Conservation (phyloP, 108 stramenopile species). For the Nannochloropsis granulata region DNA sequence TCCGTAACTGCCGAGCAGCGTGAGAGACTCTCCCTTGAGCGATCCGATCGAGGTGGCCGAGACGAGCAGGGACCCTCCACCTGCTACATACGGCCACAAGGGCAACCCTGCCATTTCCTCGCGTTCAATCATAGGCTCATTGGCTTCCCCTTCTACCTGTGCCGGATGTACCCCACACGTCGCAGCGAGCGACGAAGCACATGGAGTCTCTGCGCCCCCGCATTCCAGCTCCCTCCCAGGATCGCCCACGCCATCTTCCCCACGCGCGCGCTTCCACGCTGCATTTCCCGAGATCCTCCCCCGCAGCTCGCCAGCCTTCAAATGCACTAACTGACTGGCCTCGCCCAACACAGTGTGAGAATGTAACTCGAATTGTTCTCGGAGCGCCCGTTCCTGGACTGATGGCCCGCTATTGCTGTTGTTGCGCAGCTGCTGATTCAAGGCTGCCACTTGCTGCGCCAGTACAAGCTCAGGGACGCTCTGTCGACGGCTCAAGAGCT, state of each 20-base stretch:
- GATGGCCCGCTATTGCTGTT: not conserved
- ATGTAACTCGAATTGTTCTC: not conserved
- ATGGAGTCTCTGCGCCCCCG: not conserved
- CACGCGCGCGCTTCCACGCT: constrained; percentile 2
- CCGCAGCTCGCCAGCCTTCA: not conserved
- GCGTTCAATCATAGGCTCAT: not conserved
- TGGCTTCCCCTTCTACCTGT: not conserved
- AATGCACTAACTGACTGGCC: not conserved
- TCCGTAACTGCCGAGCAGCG: not conserved
- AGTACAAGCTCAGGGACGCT: not conserved
- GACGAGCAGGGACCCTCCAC: not conserved
- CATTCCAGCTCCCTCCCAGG: not conserved
- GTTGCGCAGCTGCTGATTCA: not conserved
- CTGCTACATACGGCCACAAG: not conserved
- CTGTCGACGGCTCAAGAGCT: not conserved
- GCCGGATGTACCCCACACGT: not conserved
- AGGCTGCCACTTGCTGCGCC: not conserved
- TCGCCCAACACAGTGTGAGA: not conserved
- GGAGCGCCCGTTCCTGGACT: not conserved
- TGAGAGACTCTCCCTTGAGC: not conserved
- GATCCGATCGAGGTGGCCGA: not conserved
- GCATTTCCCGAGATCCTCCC: constrained; percentile 13
- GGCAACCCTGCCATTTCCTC: not conserved
- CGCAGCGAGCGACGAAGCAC: not conserved
- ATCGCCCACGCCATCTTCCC: not conserved